Evolutionary conservation across 805 yeast species (phyloP).

Genomic region (Wickerhamomyces bisporus): DNA sequence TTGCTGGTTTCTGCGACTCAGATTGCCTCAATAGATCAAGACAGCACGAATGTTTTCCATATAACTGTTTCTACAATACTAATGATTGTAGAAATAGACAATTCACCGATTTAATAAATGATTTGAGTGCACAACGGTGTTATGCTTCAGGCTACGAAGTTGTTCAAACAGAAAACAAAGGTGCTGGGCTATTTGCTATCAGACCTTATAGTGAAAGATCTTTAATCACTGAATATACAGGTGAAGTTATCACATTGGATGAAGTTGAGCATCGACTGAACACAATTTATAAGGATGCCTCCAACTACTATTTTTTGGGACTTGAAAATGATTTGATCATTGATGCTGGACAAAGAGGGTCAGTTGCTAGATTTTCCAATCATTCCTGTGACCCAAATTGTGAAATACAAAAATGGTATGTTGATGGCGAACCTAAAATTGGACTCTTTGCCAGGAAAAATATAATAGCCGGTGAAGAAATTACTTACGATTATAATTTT

Average conservation of each 20-base stretch:
- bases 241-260: conserved; percentile 39
- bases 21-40: conserved; percentile 28
- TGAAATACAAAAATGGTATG: conserved; percentile 45
- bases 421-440: conserved; percentile 38
- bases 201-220: conserved; percentile 32
- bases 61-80: conserved; percentile 27
- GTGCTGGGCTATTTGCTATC: conserved; percentile 38
- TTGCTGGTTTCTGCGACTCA: conserved; percentile 25
- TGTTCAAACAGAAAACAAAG: conserved; percentile 33
- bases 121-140: conserved; percentile 6
- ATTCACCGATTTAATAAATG: conserved; percentile 22
- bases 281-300: conserved; percentile 27
- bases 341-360: conserved; percentile 40
- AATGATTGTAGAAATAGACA: conserved; percentile 35
- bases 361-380: conserved; percentile 45
- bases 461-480: conserved; percentile 37
- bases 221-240: conserved; percentile 43
- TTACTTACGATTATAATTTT: conserved; percentile 45
- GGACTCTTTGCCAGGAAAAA: conserved; percentile 39
- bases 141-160: conserved; percentile 29
- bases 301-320: conserved; percentile 36
- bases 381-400: conserved; percentile 46
- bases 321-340: conserved; percentile 38
- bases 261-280: conserved; percentile 34
- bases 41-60: conserved; percentile 30